Percentiles rank a stretch among this genome's conserved stretches.
phyloP scores from a whole-genome alignment of 306 rosid genomes.

The Abrus precatorius region DNA sequence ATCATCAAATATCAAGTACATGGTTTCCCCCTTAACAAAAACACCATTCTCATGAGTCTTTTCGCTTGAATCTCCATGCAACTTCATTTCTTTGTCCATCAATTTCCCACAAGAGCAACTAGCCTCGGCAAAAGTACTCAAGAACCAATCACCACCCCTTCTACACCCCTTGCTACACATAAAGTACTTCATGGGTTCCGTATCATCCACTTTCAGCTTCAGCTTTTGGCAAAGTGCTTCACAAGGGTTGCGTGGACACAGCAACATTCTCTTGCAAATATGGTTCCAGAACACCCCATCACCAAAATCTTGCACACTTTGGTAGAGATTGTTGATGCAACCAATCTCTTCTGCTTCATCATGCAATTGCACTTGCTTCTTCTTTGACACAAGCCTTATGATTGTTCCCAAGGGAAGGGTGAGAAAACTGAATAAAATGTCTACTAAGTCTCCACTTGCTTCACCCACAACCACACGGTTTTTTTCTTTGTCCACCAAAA shows the following conservation, averaged over 20 bases:
- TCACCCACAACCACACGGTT: slow-evolving; percentile 46
- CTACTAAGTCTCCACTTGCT: slow-evolving; percentile 46
- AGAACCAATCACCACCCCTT: neutral
- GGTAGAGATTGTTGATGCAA: slow-evolving; percentile 45
- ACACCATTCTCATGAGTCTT: slow-evolving; percentile 26
- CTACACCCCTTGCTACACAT: slow-evolving; percentile 36
- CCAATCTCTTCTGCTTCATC: slow-evolving; percentile 32
- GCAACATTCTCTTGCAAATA: slow-evolving; percentile 48
- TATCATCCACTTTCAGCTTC: slow-evolving; percentile 40
- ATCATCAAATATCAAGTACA: slow-evolving; percentile 49
- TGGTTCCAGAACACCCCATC: slow-evolving; percentile 35
- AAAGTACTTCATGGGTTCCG: slow-evolving; percentile 20
- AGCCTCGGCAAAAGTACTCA: slow-evolving; percentile 46
- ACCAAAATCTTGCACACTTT: slow-evolving; percentile 4
- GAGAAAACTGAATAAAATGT: slow-evolving; percentile 50
- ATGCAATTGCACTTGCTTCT: neutral
- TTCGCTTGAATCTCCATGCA: slow-evolving; percentile 19
- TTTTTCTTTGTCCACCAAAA: slow-evolving; percentile 47
- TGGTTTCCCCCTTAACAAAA: slow-evolving; percentile 44
- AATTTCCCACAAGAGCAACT: slow-evolving; percentile 42
- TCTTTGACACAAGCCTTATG: slow-evolving; percentile 24
- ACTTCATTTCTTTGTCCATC: slow-evolving; percentile 49
- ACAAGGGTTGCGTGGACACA: slow-evolving; percentile 41
- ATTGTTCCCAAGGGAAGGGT: slow-evolving; percentile 54
- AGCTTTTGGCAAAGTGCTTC: slow-evolving; percentile 41